phyloP scores from a whole-genome alignment of 2,329 filamentous ascomycete species.

The Pleomassaria siparia region DNA sequence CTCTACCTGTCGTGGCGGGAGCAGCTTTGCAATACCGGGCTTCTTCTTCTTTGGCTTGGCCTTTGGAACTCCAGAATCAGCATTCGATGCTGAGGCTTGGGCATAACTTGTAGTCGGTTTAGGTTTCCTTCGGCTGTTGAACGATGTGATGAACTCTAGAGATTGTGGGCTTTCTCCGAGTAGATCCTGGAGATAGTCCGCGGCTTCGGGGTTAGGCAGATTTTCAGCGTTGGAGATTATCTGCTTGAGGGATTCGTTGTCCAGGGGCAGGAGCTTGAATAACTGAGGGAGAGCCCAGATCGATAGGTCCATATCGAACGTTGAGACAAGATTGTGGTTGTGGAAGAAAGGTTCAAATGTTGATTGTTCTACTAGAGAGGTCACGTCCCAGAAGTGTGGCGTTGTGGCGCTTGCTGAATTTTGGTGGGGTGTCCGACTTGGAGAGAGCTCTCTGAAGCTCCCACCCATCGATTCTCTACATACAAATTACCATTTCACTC shows the following conservation, averaged over 20 bases:
- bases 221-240: conserved; percentile 79
- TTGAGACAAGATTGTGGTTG: background rate
- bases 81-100: conserved; percentile 19
- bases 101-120: conserved; percentile 27
- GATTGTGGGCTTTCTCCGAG: conserved; percentile 81
- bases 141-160: conserved; percentile 70
- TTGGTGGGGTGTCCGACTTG: background rate
- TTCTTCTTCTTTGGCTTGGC: conserved; percentile 46
- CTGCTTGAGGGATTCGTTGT: conserved; percentile 80
- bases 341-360: background rate
- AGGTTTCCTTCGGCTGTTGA: conserved; percentile 66
- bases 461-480: background rate
- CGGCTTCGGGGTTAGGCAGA: conserved; percentile 75
- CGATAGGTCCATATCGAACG: conserved; percentile 42
- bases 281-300: conserved; percentile 70
- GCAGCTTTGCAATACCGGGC: conserved; percentile 40
- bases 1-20: conserved; percentile 51
- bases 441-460: no score
- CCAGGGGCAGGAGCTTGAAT: conserved; percentile 77
- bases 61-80: conserved; percentile 34
- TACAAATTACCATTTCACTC: no score
- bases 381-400: background rate
- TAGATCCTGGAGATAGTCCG: conserved; percentile 82
- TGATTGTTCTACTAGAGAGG: background rate
- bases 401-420: conserved; percentile 1